A percentile compares a stretch with the other conserved stretches of the same genome.
Conservation (phyloP, 768 basidiomycete genomes). For the Psilocybe tampanensis region DNA sequence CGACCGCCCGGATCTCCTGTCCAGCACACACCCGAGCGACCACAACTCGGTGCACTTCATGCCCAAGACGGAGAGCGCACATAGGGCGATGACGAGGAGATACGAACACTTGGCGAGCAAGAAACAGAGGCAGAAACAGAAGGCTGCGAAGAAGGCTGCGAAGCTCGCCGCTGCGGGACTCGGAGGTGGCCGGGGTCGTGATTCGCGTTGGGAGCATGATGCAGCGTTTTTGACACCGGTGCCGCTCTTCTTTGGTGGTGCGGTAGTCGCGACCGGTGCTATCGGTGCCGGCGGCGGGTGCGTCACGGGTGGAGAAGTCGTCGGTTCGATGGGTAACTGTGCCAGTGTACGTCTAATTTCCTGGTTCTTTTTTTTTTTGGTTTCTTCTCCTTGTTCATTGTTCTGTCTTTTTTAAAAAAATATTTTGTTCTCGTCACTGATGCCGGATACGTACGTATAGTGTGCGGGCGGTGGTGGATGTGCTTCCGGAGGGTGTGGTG, state of each 20-base stretch:
- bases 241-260: conserved; percentile 31
- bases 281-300: conserved; percentile 1
- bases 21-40: conserved; percentile 58
- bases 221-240: conserved; percentile 42
- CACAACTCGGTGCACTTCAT: conserved; percentile 47
- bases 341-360: conserved; percentile 4
- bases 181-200: neutral
- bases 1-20: conserved; percentile 37
- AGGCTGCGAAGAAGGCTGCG: conserved; percentile 18
- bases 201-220: neutral
- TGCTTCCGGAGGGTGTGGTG: conserved; percentile 12
- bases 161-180: neutral
- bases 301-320: conserved; percentile 12
- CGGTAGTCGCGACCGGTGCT: neutral
- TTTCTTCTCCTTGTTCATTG: neutral
- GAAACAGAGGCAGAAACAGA: conserved; percentile 11
- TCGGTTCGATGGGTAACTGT: conserved; percentile 12
- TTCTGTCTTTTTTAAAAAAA: neutral
- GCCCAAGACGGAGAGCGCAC: conserved; percentile 26
- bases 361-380: neutral
- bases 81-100: conserved; percentile 2
- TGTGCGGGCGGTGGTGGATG: conserved; percentile 8
- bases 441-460: too few relatives aligned
- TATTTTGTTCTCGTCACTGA: too few relatives aligned
- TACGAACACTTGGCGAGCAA: conserved; percentile 14